Evolutionary conservation across 176 grass and related monocot species (phyloP), one percentile per base, ranked within the genome.

Genomic region (Neostapfia colusana): DNA sequence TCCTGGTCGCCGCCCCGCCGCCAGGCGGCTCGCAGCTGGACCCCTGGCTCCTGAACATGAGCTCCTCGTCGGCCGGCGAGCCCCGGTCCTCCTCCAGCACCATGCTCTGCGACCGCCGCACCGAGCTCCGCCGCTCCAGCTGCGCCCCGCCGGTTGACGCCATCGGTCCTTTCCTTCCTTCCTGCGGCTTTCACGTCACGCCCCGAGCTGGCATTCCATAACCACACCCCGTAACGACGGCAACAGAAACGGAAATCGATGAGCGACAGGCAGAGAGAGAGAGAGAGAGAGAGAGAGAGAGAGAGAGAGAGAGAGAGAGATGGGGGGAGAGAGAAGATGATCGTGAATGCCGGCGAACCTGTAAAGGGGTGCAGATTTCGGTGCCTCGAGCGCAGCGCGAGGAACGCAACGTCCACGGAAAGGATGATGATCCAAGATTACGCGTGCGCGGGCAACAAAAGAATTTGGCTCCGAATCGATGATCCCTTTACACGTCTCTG

Each of bases 341-440:
- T 25, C 12, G 75, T 69, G 81, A 88, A 88, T 80, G 54, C 76
- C 57, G 65, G 81, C 39, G 36, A 76, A 88, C 86, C 81, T 88
- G 81, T 84, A 85, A 89, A 84, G 65, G 31, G 39, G 34, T 66
- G 55, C 69, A 55, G 9, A 77, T 75, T 79, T 80, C 39, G 35
- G 36, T 54, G 36, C 54, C 63, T 83, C 69, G 86, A 69, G 75
- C 80, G 61, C 28, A 37, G 74, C 64, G 74, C 74, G 24, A 3
- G 44, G 2, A 85, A 7, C 17, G 71, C 71, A 67, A 39, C 66
- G 79, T 51, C 35, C 37, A 57, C 72, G 60, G 59, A 41, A 77
- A 71, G 59, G 71, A 77, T 50, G 71, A 77, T 50, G 65, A 80
- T 20, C 41, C 39, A 17, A 77, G 75, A 83, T 74, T 83, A 42